Conservation (phyloP, 2,329 filamentous ascomycete species). For the Furcasterigmium furcatum region DNA sequence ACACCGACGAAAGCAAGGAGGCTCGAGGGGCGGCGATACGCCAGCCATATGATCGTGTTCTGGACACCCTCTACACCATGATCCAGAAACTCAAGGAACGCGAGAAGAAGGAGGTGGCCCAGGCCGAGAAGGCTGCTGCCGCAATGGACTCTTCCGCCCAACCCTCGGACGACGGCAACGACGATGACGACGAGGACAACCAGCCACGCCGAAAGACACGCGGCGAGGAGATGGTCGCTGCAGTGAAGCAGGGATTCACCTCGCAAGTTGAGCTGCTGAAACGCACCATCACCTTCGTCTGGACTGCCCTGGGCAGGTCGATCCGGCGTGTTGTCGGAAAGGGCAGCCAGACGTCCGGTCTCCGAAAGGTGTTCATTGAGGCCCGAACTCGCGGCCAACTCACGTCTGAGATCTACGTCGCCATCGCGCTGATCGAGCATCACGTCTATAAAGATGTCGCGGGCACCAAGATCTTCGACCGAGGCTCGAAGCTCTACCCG, state of each 20-base stretch:
- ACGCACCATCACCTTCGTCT: constrained; percentile 84
- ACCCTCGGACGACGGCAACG: constrained; percentile 22
- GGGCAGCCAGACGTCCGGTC: constrained; percentile 60
- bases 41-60: constrained; percentile 77
- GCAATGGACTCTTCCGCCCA: constrained; percentile 34
- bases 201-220: constrained; percentile 16
- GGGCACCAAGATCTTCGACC: constrained; percentile 92
- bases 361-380: constrained; percentile 85
- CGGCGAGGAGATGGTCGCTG: constrained; percentile 57
- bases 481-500: constrained; percentile 88
- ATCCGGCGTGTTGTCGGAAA: constrained; percentile 94
- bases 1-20: constrained; percentile 70
- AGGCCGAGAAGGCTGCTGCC: constrained; percentile 50
- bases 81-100: constrained; percentile 68
- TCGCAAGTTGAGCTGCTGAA: constrained; percentile 74
- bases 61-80: constrained; percentile 86
- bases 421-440: constrained; percentile 88
- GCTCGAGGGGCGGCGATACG: constrained; percentile 76
- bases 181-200: constrained; percentile 49
- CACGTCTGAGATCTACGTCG: constrained; percentile 92
- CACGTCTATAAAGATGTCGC: constrained; percentile 93
- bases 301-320: constrained; percentile 91
- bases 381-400: constrained; percentile 83
- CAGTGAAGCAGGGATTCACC: constrained; percentile 64
- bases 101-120: constrained; percentile 55